Evolutionary conservation across 2,329 filamentous ascomycete genomes (phyloP).

Genomic region (Akanthomyces dipterigenus): DNA sequence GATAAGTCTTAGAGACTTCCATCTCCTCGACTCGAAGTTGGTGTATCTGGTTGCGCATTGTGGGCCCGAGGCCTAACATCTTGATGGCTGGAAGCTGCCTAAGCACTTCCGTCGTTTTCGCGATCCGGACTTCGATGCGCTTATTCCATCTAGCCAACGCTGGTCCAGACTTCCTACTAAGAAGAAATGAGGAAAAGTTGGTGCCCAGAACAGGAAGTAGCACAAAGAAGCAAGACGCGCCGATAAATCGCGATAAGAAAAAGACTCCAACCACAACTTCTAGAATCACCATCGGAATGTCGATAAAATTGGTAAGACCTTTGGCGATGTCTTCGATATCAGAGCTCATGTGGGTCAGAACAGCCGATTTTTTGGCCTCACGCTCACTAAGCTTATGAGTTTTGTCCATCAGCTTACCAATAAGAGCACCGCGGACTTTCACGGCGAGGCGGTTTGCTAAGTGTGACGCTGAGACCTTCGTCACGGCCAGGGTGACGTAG

Average conservation of each 20-base stretch:
- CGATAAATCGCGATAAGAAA: background rate
- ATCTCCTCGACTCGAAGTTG: background rate
- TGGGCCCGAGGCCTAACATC: background rate
- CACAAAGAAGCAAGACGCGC: background rate
- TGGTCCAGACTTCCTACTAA: background rate
- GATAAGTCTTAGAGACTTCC: background rate
- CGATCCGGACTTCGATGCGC: background rate
- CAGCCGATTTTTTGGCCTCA: conserved; percentile 21
- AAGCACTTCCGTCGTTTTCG: background rate
- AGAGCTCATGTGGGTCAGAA: conserved; percentile 7
- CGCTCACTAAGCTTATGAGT: conserved; percentile 26
- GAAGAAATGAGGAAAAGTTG: background rate
- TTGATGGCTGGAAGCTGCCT: conserved; percentile 3
- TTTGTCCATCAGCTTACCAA: conserved; percentile 42
- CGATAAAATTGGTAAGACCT: background rate
- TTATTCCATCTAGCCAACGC: background rate
- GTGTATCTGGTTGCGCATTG: background rate
- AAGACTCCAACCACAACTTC: background rate
- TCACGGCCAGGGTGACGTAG: background rate
- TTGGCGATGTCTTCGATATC: background rate
- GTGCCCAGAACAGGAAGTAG: background rate
- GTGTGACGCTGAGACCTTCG: background rate
- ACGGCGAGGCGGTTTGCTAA: conserved; percentile 20
- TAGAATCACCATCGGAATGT: background rate
- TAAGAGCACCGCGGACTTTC: conserved; percentile 24